These are phyloP conservation scores for Salicornia ramosissima DNA, from an alignment of 148 eudicot genomes.

Conservation along the genomic window DNA sequence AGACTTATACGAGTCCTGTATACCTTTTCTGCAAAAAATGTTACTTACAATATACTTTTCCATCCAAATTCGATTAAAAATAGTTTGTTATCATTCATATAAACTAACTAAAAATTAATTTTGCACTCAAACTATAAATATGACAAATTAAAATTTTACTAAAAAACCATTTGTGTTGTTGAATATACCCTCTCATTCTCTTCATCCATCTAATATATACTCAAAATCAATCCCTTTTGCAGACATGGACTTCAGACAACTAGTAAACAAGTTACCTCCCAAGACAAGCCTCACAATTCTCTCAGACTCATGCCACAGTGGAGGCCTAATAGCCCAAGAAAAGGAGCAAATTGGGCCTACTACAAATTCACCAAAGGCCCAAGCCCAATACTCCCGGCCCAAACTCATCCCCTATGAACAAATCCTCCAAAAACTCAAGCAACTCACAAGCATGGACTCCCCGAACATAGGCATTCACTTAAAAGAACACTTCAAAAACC, in stretches of 20 bases:
- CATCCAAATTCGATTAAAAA: too few species aligned
- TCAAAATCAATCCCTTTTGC: constrained; percentile 1
- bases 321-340: constrained; percentile 74
- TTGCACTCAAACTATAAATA: too few species aligned
- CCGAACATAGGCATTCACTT: constrained; percentile 38
- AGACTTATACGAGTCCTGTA: too few species aligned
- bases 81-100: too few species aligned
- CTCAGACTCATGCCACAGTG: constrained; percentile 93
- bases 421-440: constrained; percentile 38
- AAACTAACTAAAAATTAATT: too few species aligned
- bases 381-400: constrained; percentile 8
- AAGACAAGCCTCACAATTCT: constrained; percentile 71
- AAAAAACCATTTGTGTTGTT: too few species aligned
- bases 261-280: constrained; percentile 61
- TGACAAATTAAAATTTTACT: too few species aligned
- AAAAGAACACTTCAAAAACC: constrained; percentile 33
- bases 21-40: too few species aligned
- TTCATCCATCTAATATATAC: too few species aligned
- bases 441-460: constrained; percentile 31
- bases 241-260: constrained; percentile 80
- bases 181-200: too few species aligned
- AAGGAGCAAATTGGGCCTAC: constrained; percentile 87
- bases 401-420: constrained; percentile 38
- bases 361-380: constrained; percentile 1
- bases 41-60: too few species aligned